Conservation (phyloP, 768 basidiomycete genomes). For the Russula compacta region DNA sequence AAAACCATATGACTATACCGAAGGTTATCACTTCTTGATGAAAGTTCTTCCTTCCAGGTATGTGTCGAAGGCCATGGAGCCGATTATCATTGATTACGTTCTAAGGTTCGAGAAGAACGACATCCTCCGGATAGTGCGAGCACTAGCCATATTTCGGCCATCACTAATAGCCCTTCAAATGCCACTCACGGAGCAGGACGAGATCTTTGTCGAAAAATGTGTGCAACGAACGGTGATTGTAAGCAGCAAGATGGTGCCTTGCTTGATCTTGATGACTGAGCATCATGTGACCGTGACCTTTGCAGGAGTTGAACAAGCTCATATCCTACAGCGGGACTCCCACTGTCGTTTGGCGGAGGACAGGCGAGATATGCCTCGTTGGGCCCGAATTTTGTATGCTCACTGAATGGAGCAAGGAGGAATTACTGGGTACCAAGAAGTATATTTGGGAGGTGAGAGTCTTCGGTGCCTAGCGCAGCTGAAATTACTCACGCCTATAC, state of each 20-base stretch:
- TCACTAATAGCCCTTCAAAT: conserved; percentile 96
- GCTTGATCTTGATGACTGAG: conserved; percentile 3
- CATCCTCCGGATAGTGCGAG: conserved; percentile 87
- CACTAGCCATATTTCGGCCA: conserved; percentile 91
- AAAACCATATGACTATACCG: conserved; percentile 86
- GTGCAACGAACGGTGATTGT: conserved; percentile 91
- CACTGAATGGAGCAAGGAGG: conserved; percentile 83
- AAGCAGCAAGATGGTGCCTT: conserved; percentile 23
- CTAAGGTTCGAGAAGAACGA: conserved; percentile 91
- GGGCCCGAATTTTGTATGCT: conserved; percentile 95
- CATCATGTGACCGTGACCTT: not conserved
- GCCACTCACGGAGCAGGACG: conserved; percentile 93
- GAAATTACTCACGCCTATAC: not conserved
- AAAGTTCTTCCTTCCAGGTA: conserved; percentile 80
- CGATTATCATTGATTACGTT: not conserved
- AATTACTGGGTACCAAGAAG: conserved; percentile 52
- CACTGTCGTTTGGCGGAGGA: conserved; percentile 95
- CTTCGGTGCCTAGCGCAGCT: not conserved
- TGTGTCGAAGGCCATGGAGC: conserved; percentile 27
- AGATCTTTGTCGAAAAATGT: conserved; percentile 91
- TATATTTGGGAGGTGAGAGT: conserved; percentile 58
- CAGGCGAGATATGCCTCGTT: conserved; percentile 95
- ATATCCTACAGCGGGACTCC: conserved; percentile 97
- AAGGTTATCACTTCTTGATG: conserved; percentile 96
- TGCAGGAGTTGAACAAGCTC: conserved; percentile 89